phyloP scores from a whole-genome alignment of 805 yeast genomes.

The Wickerhamiella sorbophila region DNA sequence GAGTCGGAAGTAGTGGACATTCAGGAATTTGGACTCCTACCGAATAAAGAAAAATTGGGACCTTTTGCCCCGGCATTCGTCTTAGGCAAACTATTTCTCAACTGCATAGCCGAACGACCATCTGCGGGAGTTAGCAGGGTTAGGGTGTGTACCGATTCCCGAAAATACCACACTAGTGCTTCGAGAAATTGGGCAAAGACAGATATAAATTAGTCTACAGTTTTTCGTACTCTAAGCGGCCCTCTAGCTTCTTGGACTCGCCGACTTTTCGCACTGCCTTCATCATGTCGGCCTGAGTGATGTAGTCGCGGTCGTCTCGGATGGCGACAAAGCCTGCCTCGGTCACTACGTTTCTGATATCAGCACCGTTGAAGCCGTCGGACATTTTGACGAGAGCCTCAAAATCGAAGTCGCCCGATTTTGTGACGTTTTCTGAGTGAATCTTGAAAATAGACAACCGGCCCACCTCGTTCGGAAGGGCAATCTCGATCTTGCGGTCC shows the following conservation, averaged over 20 bases:
- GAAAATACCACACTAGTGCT: no score
- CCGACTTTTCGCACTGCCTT: conserved; percentile 97
- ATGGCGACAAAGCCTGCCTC: conserved; percentile 98
- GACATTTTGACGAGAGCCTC: conserved; percentile 97
- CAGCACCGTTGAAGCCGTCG: conserved; percentile 98
- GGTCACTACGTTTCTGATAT: conserved; percentile 90
- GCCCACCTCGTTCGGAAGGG: conserved; percentile 91
- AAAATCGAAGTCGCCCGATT: conserved; percentile 91
- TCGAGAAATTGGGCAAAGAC: no score
- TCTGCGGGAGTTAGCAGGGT: neutral
- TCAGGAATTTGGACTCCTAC: no score
- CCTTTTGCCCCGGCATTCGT: no score
- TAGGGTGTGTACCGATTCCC: neutral
- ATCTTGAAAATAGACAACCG: conserved; percentile 88
- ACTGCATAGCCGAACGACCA: neutral
- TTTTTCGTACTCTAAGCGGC: conserved; percentile 89
- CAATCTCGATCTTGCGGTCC: conserved; percentile 91
- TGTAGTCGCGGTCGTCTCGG: conserved; percentile 92
- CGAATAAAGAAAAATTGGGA: no score
- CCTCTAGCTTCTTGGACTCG: conserved; percentile 93
- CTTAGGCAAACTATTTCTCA: no score
- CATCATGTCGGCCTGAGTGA: conserved; percentile 85
- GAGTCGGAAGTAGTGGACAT: no score
- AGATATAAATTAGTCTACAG: no score
- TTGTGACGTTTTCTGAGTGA: conserved; percentile 71